Base-by-base conservation (phyloP, 1,139 yeast genomes). In the Geotrichum candidum region DNA sequence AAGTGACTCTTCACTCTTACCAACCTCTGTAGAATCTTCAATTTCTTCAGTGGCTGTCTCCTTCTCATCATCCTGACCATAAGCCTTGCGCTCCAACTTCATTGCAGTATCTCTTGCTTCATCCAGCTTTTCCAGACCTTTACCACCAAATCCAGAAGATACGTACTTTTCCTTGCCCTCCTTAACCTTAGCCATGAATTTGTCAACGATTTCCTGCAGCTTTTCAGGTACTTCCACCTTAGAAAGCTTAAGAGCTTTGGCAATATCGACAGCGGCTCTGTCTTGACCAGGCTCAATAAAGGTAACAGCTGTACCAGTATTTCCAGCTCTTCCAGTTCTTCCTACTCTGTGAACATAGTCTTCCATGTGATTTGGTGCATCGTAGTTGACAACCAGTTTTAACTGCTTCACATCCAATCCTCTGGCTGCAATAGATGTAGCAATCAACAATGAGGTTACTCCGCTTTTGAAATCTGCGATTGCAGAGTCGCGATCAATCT, bases 321-420 rank as follows among this genome's bases (percentile, higher is more conserved):
- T 80, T 0, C 96, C 96, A 0, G 97, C 99, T 64, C 99, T 80
- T 0, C 98, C 99, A 0, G 99, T 95, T 66, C 99, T 79, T 0
- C 99, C 99, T 0, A 92, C 96, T 35, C 99, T 80, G 74, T 94
- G 99, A 6, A 95, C 96, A 70, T 94, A 94, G 72, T 95, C 99
- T 65, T 96, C 98, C 82, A 92, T 82, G 66, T 94, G 96, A 66
- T 82, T 88, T 0, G 97, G 96, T 0, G 97, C 86, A 72, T 94
- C 97, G 71, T 83, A 94, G 67, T 94, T 89, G 10, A 94, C 78
- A 1, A 94, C 98, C 54, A 91, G 74, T 61, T 85, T 85, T 46
- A 94, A 80, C 38, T 87, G 88, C 62, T 90, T 88, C 13, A 95
- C 97, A 74, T 94, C 98, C 41, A 94, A 76, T 0, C 99, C 99